Percentiles rank a stretch among this genome's conserved stretches.
Evolutionary conservation across 805 yeast species (phyloP).

Genomic region (Candida endomychidarum): DNA sequence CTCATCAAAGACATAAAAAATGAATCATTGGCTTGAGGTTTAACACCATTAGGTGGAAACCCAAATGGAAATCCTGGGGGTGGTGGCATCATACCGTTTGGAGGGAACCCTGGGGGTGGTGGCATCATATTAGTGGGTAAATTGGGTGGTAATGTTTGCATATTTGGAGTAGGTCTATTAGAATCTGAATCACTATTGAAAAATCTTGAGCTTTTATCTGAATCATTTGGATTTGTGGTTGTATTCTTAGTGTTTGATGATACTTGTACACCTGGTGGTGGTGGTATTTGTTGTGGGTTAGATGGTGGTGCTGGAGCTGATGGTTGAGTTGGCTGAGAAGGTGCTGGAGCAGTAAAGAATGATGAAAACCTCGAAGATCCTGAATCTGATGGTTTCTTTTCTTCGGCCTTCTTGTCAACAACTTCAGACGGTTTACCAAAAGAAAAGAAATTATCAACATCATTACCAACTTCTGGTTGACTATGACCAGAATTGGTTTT

Average conservation of each 20-base stretch:
- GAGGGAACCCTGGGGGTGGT: background rate
- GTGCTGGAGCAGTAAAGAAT: conserved; percentile 23
- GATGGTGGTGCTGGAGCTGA: conserved; percentile 4
- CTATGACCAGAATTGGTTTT: conserved; percentile 34
- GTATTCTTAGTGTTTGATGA: background rate
- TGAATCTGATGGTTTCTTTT: conserved; percentile 15
- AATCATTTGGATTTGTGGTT: background rate
- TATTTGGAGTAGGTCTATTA: conserved; percentile 15
- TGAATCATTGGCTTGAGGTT: conserved; percentile 32
- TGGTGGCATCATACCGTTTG: conserved; percentile 9
- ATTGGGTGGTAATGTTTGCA: conserved; percentile 8
- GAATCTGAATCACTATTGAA: conserved; percentile 12
- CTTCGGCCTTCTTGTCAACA: conserved; percentile 14
- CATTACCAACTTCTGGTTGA: conserved; percentile 26
- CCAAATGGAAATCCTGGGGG: conserved; percentile 7
- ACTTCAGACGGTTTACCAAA: conserved; percentile 31
- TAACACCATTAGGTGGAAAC: conserved; percentile 5
- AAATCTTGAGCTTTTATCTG: conserved; percentile 16
- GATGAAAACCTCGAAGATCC: conserved; percentile 40
- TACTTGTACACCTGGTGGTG: background rate
- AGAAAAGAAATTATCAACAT: conserved; percentile 45
- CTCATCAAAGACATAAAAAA: conserved; percentile 49
- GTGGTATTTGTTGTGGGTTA: background rate
- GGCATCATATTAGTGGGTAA: conserved; percentile 10
- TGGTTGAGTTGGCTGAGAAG: conserved; percentile 3